Base-by-base conservation (phyloP, 2,329 filamentous ascomycete species). In the Ceratocystis alfenasii region DNA sequence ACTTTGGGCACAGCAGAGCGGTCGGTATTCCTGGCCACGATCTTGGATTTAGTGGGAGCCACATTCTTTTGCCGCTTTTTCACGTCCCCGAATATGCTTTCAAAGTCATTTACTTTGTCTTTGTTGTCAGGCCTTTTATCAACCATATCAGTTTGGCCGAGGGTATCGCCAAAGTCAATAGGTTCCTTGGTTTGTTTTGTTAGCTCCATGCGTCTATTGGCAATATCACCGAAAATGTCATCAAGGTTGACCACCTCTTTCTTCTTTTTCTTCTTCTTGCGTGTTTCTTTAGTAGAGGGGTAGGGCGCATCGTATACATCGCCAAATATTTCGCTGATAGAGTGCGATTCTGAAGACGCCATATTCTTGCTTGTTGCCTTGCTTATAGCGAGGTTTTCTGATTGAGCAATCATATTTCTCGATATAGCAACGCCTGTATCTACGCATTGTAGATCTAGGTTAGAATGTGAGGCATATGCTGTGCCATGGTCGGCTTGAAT, bases 201-300 rank as follows among this genome's bases (percentile, higher is more conserved):
- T 15, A 22, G 10, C 44, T 48, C 28, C 33, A 10, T 64, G 36
- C 25, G 33, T 12, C n/a, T 10, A 8, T 33, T 57, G 6, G 48
- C 15, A 17, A 57, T 60, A 28, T 55, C 33, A 50, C 60, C 30
- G 63, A 63, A 66, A 25, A 66, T 63, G 17, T 66, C 65, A 22
- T 63, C 65, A 30, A 66, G 41, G 5, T 3, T 36, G 17, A 8
- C 28, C 4, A 20, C 22, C 2, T 36, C 25, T 25, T 63, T 50
- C 8, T 36, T 33, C 20, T 41, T 36, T 8, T 36, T 41, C 36
- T 41, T 41, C 2, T 25, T 33, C 8, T 36, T 50, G 2, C 5
- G n/a, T 20, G 41, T 22, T 5, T 10, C 17, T 63, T 63, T 36
- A 5, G 28, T 46, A 36, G 62, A n/a, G 17, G 30, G 20, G 33